Base-by-base conservation (phyloP, 176 grass and related monocot genomes). In the Avena eriantha region DNA sequence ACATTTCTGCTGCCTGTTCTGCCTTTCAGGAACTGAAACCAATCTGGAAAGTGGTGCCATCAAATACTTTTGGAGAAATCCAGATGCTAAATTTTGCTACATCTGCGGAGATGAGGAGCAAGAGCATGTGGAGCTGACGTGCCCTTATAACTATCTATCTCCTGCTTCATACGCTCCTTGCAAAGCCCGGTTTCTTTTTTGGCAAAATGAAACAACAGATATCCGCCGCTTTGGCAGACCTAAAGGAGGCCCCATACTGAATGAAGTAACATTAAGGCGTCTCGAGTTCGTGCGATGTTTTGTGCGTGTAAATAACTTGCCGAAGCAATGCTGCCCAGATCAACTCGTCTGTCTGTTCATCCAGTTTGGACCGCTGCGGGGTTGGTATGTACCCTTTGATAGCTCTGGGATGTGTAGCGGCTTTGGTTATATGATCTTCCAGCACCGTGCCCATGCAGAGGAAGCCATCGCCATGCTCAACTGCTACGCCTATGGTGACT, bases 131-230 rank as follows among this genome's bases (percentile, higher is more conserved):
- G 86, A 88, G 71, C 23, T 19, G 72, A 77, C 10, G 19, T 88
- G 73, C 1, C 86, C 80, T 17, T 88, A 70, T 41, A 88, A 78
- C 86, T 88, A 70, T 22, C 86, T 70, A 9, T 82, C 48, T 21
- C 80, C 86, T 16, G 36, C 35, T 15, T 50, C 86, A 17, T 87
- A 87, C 24, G 10, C 39, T 65, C 86, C 86, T 35, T 82, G 80
- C 60, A 88, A 19, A 22, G 13, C 86, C 0, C 72, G 80, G 18
- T 59, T 69, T n/a, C 36, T 49, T 31, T 29, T 83, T 5, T 83
- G 73, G 73, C 60, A 59, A 10, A 69, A 69, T 8, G 81, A 74
- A 47, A 74, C 85, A 9, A 78, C 83, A 34, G 35, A 63, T 31
- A 17, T 45, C 5, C 26, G 34, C 3, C 39, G 41, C 13, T 6